phyloP scores from a whole-genome alignment of 495 filamentous ascomycete species.

The Lichenothelia convexa region DNA sequence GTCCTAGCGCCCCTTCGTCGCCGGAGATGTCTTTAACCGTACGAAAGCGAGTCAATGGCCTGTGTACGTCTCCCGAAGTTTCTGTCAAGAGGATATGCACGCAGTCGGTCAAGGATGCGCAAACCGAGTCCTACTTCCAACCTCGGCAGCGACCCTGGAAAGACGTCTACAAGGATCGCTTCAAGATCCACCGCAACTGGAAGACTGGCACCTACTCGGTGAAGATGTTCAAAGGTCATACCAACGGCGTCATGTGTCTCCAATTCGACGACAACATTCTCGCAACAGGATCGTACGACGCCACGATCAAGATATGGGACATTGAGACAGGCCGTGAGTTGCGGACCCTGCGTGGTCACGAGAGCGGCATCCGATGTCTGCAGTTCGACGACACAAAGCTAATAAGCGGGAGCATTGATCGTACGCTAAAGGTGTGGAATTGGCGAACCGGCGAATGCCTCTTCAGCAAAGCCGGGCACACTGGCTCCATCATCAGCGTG shows the following conservation, averaged over 20 bases:
- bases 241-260: conserved; percentile 87
- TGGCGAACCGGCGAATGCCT: conserved; percentile 85
- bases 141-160: conserved; percentile 66
- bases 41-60: neutral
- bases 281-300: conserved; percentile 87
- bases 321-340: conserved; percentile 73
- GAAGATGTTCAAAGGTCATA: conserved; percentile 69
- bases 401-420: conserved; percentile 67
- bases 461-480: conserved; percentile 70
- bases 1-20: neutral
- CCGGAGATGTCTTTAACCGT: neutral
- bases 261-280: conserved; percentile 90
- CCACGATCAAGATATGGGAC: conserved; percentile 91
- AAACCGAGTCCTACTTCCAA: conserved; percentile 27
- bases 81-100: conserved; percentile 12
- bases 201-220: conserved; percentile 76
- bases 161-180: conserved; percentile 74
- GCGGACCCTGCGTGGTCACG: conserved; percentile 66
- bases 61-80: neutral
- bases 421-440: conserved; percentile 82
- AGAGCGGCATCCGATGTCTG: conserved; percentile 62
- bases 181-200: conserved; percentile 83
- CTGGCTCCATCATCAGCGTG: conserved; percentile 61
- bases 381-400: conserved; percentile 87
- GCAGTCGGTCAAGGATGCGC: conserved; percentile 6